Conservation (phyloP, 768 basidiomycete genomes). For the Termitomyces sp. region DNA sequence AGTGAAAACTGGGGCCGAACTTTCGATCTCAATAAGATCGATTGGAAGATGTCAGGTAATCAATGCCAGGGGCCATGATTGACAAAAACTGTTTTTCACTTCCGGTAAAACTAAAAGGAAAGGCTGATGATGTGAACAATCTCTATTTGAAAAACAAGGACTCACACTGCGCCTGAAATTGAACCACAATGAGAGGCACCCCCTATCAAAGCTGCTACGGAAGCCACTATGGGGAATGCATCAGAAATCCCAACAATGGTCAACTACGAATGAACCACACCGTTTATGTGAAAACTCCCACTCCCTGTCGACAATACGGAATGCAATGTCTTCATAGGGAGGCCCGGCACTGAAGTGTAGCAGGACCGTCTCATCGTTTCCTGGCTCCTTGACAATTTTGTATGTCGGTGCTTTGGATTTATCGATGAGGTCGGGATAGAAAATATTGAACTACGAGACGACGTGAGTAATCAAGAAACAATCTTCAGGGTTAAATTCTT, state of each 20-base stretch:
- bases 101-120: constrained; percentile 69
- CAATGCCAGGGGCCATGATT: background rate
- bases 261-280: constrained; percentile 33
- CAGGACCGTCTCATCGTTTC: constrained; percentile 92
- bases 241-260: background rate
- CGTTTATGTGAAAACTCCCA: constrained; percentile 99
- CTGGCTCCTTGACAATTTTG: constrained; percentile 90
- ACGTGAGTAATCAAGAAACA: constrained; percentile 7
- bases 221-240: constrained; percentile 63
- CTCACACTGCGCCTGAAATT: constrained; percentile 92
- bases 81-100: constrained; percentile 33
- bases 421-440: constrained; percentile 99
- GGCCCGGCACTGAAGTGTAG: constrained; percentile 95
- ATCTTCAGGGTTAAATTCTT: background rate
- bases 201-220: constrained; percentile 94
- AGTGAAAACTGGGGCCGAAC: background rate
- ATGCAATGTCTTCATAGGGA: constrained; percentile 98
- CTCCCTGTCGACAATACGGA: constrained; percentile 94
- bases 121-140: constrained; percentile 4
- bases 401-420: constrained; percentile 97
- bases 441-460: constrained; percentile 77
- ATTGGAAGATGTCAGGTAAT: background rate
- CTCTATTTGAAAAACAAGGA: constrained; percentile 3
- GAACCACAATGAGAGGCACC: constrained; percentile 94
- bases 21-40: background rate